Conservation (phyloP, 768 basidiomycete genomes). For the Gloeostereum incarnatum region DNA sequence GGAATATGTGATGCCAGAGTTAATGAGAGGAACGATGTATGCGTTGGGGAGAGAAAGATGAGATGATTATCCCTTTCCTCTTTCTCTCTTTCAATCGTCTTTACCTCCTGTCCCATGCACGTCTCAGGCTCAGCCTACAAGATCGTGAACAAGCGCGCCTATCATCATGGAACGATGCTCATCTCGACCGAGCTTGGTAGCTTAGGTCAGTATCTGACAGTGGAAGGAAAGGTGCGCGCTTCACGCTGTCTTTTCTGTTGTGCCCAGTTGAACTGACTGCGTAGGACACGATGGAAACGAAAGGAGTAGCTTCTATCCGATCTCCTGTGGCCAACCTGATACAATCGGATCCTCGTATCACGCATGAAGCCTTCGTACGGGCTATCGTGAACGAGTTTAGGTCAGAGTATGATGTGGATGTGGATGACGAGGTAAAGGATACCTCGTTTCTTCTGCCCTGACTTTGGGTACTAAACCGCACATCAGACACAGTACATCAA, state of each 20-base stretch:
- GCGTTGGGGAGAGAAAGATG: constrained; percentile 83
- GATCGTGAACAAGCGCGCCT: constrained; percentile 81
- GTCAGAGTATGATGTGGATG: constrained; percentile 37
- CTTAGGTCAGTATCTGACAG: constrained; percentile 56
- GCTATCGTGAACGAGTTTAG: constrained; percentile 66
- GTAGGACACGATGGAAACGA: constrained; percentile 74
- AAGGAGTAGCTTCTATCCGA: constrained; percentile 83
- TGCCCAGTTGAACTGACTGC: neutral
- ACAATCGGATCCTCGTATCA: constrained; percentile 37
- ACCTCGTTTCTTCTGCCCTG: too few relatives aligned
- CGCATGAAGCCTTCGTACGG: constrained; percentile 61
- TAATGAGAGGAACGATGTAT: constrained; percentile 90
- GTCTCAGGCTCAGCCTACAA: constrained; percentile 98
- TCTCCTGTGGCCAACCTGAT: constrained; percentile 86
- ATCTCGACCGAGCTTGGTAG: constrained; percentile 70
- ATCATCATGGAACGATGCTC: constrained; percentile 99
- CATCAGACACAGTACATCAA: constrained; percentile 30
- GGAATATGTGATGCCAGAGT: constrained; percentile 73
- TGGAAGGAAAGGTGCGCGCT: constrained; percentile 51
- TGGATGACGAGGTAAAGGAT: too few relatives aligned
- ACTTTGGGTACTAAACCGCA: too few relatives aligned
- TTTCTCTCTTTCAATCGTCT: constrained; percentile 6
- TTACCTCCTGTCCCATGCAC: constrained; percentile 27
- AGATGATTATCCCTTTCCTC: constrained; percentile 24
- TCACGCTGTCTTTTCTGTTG: neutral